Conservation (phyloP, 805 yeast genomes). For the Spathaspora hagerdaliae region DNA sequence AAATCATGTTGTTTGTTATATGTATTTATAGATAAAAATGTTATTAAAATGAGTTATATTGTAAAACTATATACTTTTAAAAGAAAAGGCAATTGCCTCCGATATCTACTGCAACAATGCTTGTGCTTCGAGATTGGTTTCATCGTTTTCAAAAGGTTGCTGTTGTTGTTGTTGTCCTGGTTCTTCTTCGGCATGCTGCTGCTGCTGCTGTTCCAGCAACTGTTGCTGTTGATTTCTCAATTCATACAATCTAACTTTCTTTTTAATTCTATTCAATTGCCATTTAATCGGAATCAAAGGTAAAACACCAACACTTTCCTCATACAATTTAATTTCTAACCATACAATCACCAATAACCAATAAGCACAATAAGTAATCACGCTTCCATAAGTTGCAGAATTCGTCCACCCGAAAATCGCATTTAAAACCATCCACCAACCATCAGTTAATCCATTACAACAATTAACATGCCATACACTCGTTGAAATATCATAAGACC, state of each 20-base stretch:
- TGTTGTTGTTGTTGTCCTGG: neutral
- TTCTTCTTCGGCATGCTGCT: neutral
- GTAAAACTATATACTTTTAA: too few species aligned
- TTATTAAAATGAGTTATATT: too few species aligned
- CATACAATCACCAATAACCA: conserved; percentile 56
- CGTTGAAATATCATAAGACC: conserved; percentile 74
- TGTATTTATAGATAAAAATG: neutral
- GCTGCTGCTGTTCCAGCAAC: conserved; percentile 1
- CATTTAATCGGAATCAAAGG: conserved; percentile 59
- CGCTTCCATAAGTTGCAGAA: conserved; percentile 88
- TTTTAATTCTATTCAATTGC: conserved; percentile 54
- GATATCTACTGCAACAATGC: neutral
- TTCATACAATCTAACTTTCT: conserved; percentile 25
- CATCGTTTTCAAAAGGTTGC: neutral
- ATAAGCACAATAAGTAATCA: conserved; percentile 63
- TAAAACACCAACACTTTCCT: conserved; percentile 55
- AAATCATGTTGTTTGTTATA: too few species aligned
- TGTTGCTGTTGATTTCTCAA: conserved; percentile 7
- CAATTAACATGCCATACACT: conserved; percentile 95
- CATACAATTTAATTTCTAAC: conserved; percentile 40
- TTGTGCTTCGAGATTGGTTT: conserved; percentile 1
- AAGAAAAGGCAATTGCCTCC: neutral
- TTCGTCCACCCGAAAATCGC: conserved; percentile 94
- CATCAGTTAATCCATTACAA: conserved; percentile 90
- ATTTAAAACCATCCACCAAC: conserved; percentile 86